Evolutionary conservation across 352 stramenopile species (phyloP).

Genomic region (Globisporangium irregulare): DNA sequence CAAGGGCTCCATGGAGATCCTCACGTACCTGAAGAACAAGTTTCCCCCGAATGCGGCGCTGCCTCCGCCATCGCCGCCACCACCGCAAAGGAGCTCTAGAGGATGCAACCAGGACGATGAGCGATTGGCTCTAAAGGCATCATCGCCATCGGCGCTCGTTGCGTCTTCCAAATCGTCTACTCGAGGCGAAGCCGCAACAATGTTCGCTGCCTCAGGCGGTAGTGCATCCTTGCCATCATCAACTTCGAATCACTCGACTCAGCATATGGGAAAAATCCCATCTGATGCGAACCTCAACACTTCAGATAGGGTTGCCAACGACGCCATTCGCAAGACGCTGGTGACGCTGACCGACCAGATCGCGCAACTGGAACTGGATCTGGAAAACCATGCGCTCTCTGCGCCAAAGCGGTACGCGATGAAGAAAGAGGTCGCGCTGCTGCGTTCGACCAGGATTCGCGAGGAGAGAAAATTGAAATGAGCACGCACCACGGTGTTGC

Average conservation of each 20-base stretch:
- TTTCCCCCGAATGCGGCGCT: conserved; percentile 41
- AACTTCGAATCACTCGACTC: neutral
- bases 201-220: neutral
- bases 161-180: neutral
- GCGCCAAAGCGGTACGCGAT: conserved; percentile 73
- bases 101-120: conserved; percentile 5
- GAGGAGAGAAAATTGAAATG: conserved; percentile 30
- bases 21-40: conserved; percentile 82
- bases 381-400: conserved; percentile 63
- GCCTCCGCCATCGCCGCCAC: neutral
- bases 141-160: neutral
- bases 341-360: conserved; percentile 43
- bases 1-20: conserved; percentile 72
- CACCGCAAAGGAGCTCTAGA: neutral
- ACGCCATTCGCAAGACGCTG: conserved; percentile 12
- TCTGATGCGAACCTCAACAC: neutral
- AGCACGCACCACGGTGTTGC: neutral
- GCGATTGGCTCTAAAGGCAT: neutral
- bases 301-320: neutral
- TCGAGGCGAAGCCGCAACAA: neutral
- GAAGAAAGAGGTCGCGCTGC: conserved; percentile 78
- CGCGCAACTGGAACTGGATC: conserved; percentile 45
- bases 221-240: neutral
- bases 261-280: neutral
- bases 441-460: conserved; percentile 66